phyloP scores from a whole-genome alignment of 2,329 filamentous ascomycete genomes.

The Septoria petroselini region DNA sequence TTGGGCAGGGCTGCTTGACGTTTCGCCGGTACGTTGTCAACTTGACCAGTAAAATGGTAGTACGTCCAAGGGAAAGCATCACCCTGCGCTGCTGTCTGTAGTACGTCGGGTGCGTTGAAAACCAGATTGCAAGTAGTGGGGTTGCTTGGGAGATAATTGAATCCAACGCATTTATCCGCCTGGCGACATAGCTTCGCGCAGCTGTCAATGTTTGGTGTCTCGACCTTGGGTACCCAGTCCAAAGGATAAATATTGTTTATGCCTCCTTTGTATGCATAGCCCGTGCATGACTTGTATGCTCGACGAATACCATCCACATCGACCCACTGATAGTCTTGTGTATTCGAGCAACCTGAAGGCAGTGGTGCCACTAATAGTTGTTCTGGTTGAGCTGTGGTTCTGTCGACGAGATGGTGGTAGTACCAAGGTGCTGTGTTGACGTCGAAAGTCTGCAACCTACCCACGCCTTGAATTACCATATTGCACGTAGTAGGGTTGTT shows the following conservation, averaged over 20 bases:
- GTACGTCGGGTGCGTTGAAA: neutral
- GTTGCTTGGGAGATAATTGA: constrained; percentile 2
- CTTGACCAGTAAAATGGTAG: constrained; percentile 5
- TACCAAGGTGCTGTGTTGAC: neutral
- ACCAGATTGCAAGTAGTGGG: neutral
- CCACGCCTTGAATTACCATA: neutral
- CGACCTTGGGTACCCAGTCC: neutral
- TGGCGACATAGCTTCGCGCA: neutral
- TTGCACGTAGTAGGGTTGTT: constrained; percentile 3
- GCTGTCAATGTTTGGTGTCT: neutral
- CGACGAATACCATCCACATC: constrained; percentile 4
- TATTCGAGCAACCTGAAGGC: neutral
- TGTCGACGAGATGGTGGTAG: constrained; percentile 5
- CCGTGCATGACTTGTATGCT: neutral
- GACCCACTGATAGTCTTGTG: neutral
- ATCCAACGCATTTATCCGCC: neutral
- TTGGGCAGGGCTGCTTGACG: constrained; percentile 9
- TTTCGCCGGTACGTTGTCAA: neutral
- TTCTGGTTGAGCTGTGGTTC: constrained; percentile 2
- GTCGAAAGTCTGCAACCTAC: constrained; percentile 1
- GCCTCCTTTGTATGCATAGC: neutral
- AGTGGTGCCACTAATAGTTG: neutral
- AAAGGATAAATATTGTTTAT: neutral
- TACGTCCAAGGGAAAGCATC: neutral
- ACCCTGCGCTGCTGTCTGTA: neutral